Percentiles rank a stretch among this genome's conserved stretches.
Conservation (phyloP, 768 basidiomycete genomes). For the Macrocybe gigantea region DNA sequence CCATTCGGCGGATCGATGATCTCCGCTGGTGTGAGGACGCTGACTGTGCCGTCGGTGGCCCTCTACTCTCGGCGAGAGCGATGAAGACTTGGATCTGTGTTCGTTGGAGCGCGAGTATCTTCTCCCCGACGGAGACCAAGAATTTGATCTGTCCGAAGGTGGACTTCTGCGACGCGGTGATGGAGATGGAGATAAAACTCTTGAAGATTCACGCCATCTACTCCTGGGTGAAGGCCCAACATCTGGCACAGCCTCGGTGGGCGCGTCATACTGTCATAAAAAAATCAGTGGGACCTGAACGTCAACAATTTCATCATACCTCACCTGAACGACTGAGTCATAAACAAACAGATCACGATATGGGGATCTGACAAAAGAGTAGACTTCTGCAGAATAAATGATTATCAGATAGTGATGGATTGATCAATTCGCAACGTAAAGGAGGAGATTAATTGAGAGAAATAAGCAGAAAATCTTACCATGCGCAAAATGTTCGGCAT, state of each 20-base stretch:
- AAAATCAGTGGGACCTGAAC: constrained; percentile 7
- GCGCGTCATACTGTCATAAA: constrained; percentile 50
- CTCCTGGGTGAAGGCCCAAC: too few relatives aligned
- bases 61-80: too few relatives aligned
- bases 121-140: constrained; percentile 31
- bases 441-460: too few relatives aligned
- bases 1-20: too few relatives aligned
- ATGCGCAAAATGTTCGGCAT: constrained; percentile 93
- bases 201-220: too few relatives aligned
- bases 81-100: background rate
- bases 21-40: too few relatives aligned
- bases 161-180: background rate
- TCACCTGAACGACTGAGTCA: constrained; percentile 77
- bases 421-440: background rate
- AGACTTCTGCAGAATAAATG: constrained; percentile 56
- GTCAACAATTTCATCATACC: constrained; percentile 4
- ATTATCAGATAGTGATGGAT: constrained; percentile 1
- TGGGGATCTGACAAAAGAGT: constrained; percentile 84
- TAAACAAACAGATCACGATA: constrained; percentile 80
- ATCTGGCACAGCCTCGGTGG: constrained; percentile 14
- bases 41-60: too few relatives aligned
- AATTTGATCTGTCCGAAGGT: constrained; percentile 17
- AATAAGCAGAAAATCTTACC: constrained; percentile 40
- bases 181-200: background rate
- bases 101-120: constrained; percentile 15